A percentile compares a stretch with the other conserved stretches of the same genome.
Conservation (phyloP, 768 basidiomycete genomes). For the Antrodiella citrinella region DNA sequence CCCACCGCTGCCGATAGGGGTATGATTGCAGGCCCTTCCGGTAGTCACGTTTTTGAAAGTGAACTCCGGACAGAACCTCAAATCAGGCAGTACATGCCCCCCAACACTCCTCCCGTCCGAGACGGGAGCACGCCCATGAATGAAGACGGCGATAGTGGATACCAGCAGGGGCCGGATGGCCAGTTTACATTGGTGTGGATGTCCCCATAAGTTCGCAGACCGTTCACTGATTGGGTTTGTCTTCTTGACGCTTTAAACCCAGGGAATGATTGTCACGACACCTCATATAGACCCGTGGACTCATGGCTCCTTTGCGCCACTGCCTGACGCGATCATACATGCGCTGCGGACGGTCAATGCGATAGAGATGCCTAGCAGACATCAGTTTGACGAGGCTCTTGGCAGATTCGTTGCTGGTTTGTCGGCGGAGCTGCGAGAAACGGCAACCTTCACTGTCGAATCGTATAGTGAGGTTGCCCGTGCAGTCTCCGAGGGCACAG, state of each 20-base stretch:
- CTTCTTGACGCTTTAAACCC: conserved; percentile 19
- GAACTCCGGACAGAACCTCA: conserved; percentile 19
- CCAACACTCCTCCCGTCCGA: conserved; percentile 12
- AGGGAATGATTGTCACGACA: conserved; percentile 30
- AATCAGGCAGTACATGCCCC: conserved; percentile 19
- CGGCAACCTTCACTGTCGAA: conserved; percentile 47
- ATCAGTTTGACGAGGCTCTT: conserved; percentile 43
- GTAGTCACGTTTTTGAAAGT: conserved; percentile 14
- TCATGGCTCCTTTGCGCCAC: conserved; percentile 49
- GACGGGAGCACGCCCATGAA: conserved; percentile 19
- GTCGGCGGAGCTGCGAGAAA: conserved; percentile 49
- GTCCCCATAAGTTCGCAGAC: not conserved
- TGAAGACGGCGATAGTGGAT: conserved; percentile 12
- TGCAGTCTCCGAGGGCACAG: conserved; percentile 32
- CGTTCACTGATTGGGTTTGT: conserved; percentile 20
- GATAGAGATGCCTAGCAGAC: conserved; percentile 52
- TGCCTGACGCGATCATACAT: conserved; percentile 49
- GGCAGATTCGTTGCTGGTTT: conserved; percentile 41
- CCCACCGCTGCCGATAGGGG: conserved; percentile 7
- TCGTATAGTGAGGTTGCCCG: conserved; percentile 44
- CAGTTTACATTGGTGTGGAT: conserved; percentile 34
- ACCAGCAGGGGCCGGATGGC: conserved; percentile 20
- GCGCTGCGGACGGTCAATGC: conserved; percentile 45
- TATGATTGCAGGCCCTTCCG: conserved; percentile 11
- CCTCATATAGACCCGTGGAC: conserved; percentile 50